Conservation (phyloP, 2,329 filamentous ascomycete genomes). For the Plectosphaerella cucumerina region DNA sequence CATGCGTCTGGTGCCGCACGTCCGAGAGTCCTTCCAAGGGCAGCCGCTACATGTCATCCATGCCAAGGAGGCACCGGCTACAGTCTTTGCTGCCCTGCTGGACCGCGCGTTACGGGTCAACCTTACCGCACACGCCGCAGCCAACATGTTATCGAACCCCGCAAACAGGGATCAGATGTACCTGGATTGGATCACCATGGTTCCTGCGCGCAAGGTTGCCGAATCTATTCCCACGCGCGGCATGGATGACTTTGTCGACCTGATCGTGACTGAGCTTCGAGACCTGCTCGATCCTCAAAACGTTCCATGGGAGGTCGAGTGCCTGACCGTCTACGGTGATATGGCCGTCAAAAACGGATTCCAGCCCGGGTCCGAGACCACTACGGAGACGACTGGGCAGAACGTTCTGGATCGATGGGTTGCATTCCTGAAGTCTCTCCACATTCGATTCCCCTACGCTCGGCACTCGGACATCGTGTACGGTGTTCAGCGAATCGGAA, state of each 20-base stretch:
- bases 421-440: slow-evolving; percentile 64
- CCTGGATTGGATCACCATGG: slow-evolving; percentile 75
- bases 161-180: slow-evolving; percentile 95
- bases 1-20: slow-evolving; percentile 72
- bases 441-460: slow-evolving; percentile 69
- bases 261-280: slow-evolving; percentile 64
- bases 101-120: slow-evolving; percentile 89
- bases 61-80: slow-evolving; percentile 83
- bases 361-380: slow-evolving; percentile 31
- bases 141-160: slow-evolving; percentile 84
- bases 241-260: slow-evolving; percentile 62
- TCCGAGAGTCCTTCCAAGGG: slow-evolving; percentile 78
- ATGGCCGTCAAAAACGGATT: slow-evolving; percentile 43
- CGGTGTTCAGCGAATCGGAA: slow-evolving; percentile 71
- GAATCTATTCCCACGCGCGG: slow-evolving; percentile 58
- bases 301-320: slow-evolving; percentile 62
- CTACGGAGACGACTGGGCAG: slow-evolving; percentile 40
- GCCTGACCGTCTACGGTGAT: slow-evolving; percentile 56
- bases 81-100: slow-evolving; percentile 80
- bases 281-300: slow-evolving; percentile 65
- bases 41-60: slow-evolving; percentile 81
- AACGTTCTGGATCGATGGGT: slow-evolving; percentile 79
- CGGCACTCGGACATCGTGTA: slow-evolving; percentile 69
- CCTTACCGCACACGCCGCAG: slow-evolving; percentile 86
- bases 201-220: slow-evolving; percentile 58